phyloP scores from a whole-genome alignment of 2,329 filamentous ascomycete genomes.

The Endothia cerciana region DNA sequence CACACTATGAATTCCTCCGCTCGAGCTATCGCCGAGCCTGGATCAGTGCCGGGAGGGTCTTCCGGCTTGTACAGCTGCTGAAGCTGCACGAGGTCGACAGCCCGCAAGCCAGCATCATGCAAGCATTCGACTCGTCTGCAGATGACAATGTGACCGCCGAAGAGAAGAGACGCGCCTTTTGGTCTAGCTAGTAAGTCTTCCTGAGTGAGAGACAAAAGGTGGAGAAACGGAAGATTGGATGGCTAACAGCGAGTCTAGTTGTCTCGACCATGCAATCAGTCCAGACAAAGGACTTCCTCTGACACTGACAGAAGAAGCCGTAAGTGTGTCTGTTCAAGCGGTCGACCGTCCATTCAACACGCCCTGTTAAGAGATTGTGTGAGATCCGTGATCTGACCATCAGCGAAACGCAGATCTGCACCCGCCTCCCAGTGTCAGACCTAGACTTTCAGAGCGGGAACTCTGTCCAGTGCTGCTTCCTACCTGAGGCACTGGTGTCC shows the following conservation, averaged over 20 bases:
- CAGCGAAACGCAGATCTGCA: background rate
- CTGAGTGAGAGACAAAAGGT: background rate
- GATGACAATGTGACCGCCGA: constrained; percentile 3
- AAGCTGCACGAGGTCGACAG: constrained; percentile 10
- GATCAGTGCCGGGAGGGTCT: constrained; percentile 34
- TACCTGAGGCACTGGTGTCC: background rate
- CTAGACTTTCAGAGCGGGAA: background rate
- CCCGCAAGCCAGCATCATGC: background rate
- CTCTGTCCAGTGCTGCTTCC: background rate
- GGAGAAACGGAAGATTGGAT: background rate
- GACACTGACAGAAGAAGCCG: background rate
- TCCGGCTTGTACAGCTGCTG: constrained; percentile 33
- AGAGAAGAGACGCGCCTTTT: constrained; percentile 21
- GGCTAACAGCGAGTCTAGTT: background rate
- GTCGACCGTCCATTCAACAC: background rate
- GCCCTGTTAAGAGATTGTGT: background rate
- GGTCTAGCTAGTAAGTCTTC: constrained; percentile 4
- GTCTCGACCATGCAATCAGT: background rate
- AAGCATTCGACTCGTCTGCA: background rate
- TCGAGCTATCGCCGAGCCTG: constrained; percentile 33
- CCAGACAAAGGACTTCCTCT: constrained; percentile 1
- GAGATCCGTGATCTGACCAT: background rate
- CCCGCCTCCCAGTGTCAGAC: constrained; percentile 1
- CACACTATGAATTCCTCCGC: constrained; percentile 34
- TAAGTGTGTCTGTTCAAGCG: background rate